Evolutionary conservation across 306 rosid species (phyloP), one percentile per base, ranked within the genome.

Genomic region (Biancaea sappan): DNA sequence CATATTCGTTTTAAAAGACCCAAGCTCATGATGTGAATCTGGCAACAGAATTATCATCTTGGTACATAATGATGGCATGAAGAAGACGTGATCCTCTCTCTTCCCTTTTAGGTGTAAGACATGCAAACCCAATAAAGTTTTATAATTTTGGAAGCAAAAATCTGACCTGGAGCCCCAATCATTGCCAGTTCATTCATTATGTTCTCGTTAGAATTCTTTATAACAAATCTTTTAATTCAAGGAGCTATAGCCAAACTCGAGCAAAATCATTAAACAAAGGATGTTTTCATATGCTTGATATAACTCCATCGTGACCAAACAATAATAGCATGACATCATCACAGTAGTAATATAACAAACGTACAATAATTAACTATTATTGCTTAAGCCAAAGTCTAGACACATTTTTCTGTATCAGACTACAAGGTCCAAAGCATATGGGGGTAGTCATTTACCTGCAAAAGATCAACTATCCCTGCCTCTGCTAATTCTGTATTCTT

Each of bases 401-500:
- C 52, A 74, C 61, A 44, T n/a, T 57, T 61, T 52, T n/a, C 54
- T 38, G 67, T 25, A 34, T 3, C 69, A 66, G 65, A 66, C 40
- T n/a, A 68, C 58, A 77, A 40, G 69, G 25, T 51, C 34, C 67
- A 22, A 63, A 63, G 63, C 66, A 77, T n/a, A n/a, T 38, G 40
- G 72, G 31, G 67, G 46, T 47, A n/a, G 48, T 44, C 54, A 61
- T 63, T 69, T 85, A 94, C 99, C 99, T 87, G 96, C 84, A 69
- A 79, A 69, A 73, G 79, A 71, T 90, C 96, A 81, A 38, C 52
- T 46, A 80, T 59, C 78, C 87, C 86, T 64, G 67, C 82, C 67
- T 92, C 97, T 16, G 81, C 60, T 46, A 77, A 73, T 69, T 92
- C 99, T 50, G 84, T 76, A 73, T 79, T 89, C 77, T 75, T 92